Base-by-base conservation (phyloP, 768 basidiomycete genomes). In the Phaffia australis region DNA sequence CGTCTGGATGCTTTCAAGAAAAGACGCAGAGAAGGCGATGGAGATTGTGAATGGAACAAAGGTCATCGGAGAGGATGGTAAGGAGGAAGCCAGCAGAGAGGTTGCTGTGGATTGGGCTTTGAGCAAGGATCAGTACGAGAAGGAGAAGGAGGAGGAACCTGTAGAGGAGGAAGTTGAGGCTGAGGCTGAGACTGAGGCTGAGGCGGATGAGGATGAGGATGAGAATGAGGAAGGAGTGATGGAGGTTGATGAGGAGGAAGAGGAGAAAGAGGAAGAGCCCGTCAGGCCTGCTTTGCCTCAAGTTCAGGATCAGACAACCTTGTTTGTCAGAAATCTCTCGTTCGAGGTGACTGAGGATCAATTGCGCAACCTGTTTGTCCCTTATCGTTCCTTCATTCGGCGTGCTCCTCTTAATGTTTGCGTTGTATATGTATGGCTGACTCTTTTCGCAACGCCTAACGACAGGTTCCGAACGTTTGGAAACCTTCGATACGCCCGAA, bases 91-190 rank as follows among this genome's bases (percentile, higher is more conserved):
- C 11, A 77, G 89, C 21, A 80, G 91, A 61, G 78, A 84, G 19
- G 88, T 94, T 49, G 90, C 91, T 8, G 94, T 98, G 30, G 93
- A 97, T 78, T 97, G 91, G 89, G 94, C 92, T 3, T 76, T 97
- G 74, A 89, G 90, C 75, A 94, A 95, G 78, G 87, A 88, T 57
- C 35, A 42, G 35, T 42, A 42, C 11, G 35, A 42, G 35, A 87
- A 85, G 76, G 95, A 89, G 89, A 81, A 89, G 75, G 85, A 87
- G 74, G 87, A 78, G 83, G 84, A 76, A 81, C 81, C 55, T 83
- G 85, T 74, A 66, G 71, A 69, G 81, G 63, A 58, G 29, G 68
- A 70, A 55, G 64, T 23, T 8, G 63, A 69, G 52, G 62, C 62
- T 29, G 70, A 56, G 64, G 79, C 77, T 46, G 74, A 73, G 49